Conservation (phyloP, 2,329 filamentous ascomycete species). For the Aspergillus sp. region DNA sequence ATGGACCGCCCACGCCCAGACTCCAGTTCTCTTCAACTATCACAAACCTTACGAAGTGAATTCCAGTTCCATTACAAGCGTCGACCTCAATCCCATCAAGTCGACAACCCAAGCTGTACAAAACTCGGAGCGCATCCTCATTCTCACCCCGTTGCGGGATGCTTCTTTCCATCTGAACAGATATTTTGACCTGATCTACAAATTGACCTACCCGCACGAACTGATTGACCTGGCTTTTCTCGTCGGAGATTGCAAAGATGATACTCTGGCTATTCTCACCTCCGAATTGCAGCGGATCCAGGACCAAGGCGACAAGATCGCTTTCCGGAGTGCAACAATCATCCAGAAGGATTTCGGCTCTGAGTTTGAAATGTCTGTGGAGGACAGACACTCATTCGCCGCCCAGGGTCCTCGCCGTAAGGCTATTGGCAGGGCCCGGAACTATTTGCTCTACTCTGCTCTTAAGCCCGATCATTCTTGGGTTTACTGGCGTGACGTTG, state of each 20-base stretch:
- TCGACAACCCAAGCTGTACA: constrained; percentile 77
- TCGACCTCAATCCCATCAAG: constrained; percentile 83
- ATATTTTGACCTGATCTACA: constrained; percentile 89
- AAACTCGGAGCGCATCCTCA: constrained; percentile 86
- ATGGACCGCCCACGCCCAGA: constrained; percentile 87
- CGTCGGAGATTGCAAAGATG: constrained; percentile 87
- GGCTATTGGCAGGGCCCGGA: constrained; percentile 85
- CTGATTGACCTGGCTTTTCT: constrained; percentile 95
- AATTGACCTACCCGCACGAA: constrained; percentile 91
- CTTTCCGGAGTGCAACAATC: constrained; percentile 83
- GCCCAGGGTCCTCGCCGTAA: constrained; percentile 90
- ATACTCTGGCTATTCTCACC: constrained; percentile 84
- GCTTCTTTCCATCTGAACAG: constrained; percentile 79
- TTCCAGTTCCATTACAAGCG: constrained; percentile 73
- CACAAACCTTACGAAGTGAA: constrained; percentile 87
- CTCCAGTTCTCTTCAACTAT: constrained; percentile 95
- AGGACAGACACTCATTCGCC: constrained; percentile 81
- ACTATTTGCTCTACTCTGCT: constrained; percentile 83
- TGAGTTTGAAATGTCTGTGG: constrained; percentile 74
- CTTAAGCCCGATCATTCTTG: constrained; percentile 94
- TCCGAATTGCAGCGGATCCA: constrained; percentile 89
- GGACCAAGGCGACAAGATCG: constrained; percentile 73
- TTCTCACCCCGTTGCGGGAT: constrained; percentile 91
- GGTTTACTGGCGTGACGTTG: constrained; percentile 98
- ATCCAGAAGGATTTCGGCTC: constrained; percentile 90